phyloP scores from a whole-genome alignment of 1,139 yeast genomes.

The Martiniozyma asiatica region DNA sequence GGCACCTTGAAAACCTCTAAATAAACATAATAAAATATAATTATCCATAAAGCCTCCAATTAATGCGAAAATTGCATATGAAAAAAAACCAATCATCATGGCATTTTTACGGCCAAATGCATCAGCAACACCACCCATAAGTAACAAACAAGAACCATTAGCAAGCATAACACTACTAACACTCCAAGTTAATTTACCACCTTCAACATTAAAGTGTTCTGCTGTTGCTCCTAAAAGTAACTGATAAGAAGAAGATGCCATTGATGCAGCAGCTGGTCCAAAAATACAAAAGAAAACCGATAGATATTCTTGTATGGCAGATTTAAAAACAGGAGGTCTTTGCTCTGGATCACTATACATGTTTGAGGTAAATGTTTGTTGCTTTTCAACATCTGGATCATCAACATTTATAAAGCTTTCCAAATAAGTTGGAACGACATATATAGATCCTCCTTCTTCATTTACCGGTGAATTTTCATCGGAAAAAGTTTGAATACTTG shows the following conservation, averaged over 20 bases:
- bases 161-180: conserved; percentile 29
- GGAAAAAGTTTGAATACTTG: too few species aligned
- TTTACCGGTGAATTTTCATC: too few species aligned
- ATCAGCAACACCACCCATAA: conserved; percentile 34
- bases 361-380: conserved; percentile 7
- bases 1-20: conserved; percentile 32
- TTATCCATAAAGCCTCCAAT: conserved; percentile 29
- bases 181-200: conserved; percentile 32
- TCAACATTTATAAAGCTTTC: conserved; percentile 1
- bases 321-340: conserved; percentile 22
- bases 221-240: conserved; percentile 25
- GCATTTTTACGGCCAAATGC: conserved; percentile 30
- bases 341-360: conserved; percentile 18
- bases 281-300: conserved; percentile 25
- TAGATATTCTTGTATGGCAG: conserved; percentile 18
- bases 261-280: conserved; percentile 29
- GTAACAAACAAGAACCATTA: conserved; percentile 28
- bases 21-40: conserved; percentile 25
- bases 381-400: conserved; percentile 6
- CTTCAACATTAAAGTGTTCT: conserved; percentile 23
- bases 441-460: too few species aligned
- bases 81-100: conserved; percentile 23
- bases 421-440: conserved; percentile 1
- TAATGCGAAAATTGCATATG: conserved; percentile 25
- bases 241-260: conserved; percentile 26